These are phyloP conservation scores for Colletotrichum cereale DNA, from an alignment of 2,329 filamentous ascomycete species.

Conservation along the genomic window DNA sequence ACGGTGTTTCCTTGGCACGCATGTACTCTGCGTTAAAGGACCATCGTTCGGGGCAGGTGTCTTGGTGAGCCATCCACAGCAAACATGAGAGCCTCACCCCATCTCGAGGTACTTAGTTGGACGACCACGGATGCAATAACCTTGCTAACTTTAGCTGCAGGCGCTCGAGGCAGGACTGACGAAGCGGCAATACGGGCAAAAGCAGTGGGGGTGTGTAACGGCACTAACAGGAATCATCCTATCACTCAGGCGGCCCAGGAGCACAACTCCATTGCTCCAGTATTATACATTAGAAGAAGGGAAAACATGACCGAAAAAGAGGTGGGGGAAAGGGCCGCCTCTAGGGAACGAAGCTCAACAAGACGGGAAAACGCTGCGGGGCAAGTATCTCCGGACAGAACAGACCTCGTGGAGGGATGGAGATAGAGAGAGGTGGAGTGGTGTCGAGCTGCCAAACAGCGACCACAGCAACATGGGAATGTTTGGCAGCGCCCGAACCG, in stretches of 20 bases:
- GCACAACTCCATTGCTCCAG: background rate
- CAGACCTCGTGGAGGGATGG: background rate
- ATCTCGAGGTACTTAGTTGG: slow-evolving; percentile 1
- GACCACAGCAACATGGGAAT: slow-evolving; percentile 20
- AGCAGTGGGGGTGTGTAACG: background rate
- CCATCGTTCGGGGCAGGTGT: background rate
- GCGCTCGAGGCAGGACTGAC: slow-evolving; percentile 7
- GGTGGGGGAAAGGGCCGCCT: background rate
- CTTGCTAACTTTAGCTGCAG: slow-evolving; percentile 18
- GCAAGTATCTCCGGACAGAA: slow-evolving; percentile 1
- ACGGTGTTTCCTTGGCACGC: background rate
- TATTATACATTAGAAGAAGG: background rate
- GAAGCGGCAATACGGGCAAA: background rate
- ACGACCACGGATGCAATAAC: background rate
- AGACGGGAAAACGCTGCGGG: slow-evolving; percentile 7
- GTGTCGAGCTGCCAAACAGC: slow-evolving; percentile 17
- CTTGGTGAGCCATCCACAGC: background rate
- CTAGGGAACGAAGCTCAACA: slow-evolving; percentile 11
- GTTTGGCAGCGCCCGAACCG: slow-evolving; percentile 25
- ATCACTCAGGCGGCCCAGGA: background rate
- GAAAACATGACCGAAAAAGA: background rate
- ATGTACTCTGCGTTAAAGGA: slow-evolving; percentile 9
- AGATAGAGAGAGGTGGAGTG: background rate
- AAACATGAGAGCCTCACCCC: background rate
- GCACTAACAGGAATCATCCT: background rate